A percentile compares a stretch with the other conserved stretches of the same genome.
phyloP scores from a whole-genome alignment of 75 land plant species.

The Pseudotsuga menziesii region DNA sequence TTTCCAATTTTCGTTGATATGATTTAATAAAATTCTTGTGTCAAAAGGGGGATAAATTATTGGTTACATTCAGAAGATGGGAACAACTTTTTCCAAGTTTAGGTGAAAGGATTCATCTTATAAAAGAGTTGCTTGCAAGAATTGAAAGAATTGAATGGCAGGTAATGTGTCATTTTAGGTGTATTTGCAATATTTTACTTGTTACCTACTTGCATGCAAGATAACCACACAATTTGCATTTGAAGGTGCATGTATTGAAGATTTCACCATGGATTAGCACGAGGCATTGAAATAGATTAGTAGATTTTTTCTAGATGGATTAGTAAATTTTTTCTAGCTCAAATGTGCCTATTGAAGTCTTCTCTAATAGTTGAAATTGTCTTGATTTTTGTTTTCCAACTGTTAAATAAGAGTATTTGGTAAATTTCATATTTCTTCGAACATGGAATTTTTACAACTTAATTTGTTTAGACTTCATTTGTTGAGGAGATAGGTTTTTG shows the following conservation, averaged over 20 bases:
- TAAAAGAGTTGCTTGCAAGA: constrained; percentile 58
- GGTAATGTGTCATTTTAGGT: constrained; percentile 30
- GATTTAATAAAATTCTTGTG: constrained; percentile 21
- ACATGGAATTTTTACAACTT: not conserved
- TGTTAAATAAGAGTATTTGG: not conserved
- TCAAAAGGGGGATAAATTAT: constrained; percentile 53
- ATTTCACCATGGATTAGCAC: not conserved
- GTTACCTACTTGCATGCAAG: not conserved
- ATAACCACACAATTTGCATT: not conserved
- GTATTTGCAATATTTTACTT: not conserved
- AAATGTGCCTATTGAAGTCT: not conserved
- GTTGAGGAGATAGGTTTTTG: constrained; percentile 33
- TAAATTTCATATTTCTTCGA: not conserved
- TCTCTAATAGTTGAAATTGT: not conserved
- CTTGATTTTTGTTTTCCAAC: not conserved
- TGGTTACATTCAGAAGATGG: constrained; percentile 49
- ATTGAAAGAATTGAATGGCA: constrained; percentile 97
- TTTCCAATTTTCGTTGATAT: not conserved
- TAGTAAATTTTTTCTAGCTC: not conserved
- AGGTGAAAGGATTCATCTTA: constrained; percentile 47
- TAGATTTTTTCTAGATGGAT: too few species aligned
- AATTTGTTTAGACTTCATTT: constrained; percentile 13
- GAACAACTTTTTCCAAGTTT: constrained; percentile 40
- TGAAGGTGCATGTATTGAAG: not conserved
- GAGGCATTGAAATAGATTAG: not conserved